Evolutionary conservation across 2,329 filamentous ascomycete genomes (phyloP).

Genomic region (Fusarium nisikadoi): DNA sequence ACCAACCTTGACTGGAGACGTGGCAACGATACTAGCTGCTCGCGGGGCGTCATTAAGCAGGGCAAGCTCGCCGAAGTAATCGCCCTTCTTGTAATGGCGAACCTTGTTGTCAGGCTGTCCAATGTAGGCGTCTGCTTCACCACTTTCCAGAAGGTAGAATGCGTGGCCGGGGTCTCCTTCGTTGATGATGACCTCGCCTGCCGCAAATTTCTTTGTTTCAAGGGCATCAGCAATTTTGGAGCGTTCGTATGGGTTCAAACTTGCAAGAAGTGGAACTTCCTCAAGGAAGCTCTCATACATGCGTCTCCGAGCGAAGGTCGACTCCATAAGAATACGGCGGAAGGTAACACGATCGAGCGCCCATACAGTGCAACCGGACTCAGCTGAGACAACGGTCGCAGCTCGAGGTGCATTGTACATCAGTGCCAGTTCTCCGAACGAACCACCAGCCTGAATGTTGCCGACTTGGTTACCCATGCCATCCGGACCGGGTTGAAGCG

Average conservation of each 20-base stretch:
- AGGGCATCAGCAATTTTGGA: slow-evolving; percentile 97
- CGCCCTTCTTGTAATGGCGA: slow-evolving; percentile 87
- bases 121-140: slow-evolving; percentile 88
- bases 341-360: slow-evolving; percentile 95
- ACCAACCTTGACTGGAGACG: slow-evolving; percentile 91
- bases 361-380: slow-evolving; percentile 85
- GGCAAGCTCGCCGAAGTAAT: slow-evolving; percentile 97
- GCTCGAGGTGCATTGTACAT: slow-evolving; percentile 99
- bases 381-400: slow-evolving; percentile 88
- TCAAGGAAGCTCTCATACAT: slow-evolving; percentile 98
- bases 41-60: slow-evolving; percentile 92
- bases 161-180: slow-evolving; percentile 92
- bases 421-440: slow-evolving; percentile 94
- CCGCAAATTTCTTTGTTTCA: slow-evolving; percentile 86
- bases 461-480: slow-evolving; percentile 87
- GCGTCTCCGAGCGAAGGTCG: slow-evolving; percentile 91
- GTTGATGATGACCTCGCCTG: slow-evolving; percentile 84
- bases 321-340: slow-evolving; percentile 97
- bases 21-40: slow-evolving; percentile 86
- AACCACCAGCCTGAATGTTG: slow-evolving; percentile 85
- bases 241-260: slow-evolving; percentile 89
- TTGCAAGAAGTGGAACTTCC: slow-evolving; percentile 86
- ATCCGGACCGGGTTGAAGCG: slow-evolving; percentile 80
- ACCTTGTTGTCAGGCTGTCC: slow-evolving; percentile 75
- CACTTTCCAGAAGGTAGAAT: slow-evolving; percentile 90